These are phyloP conservation scores for Peterozyma xylosa DNA, from an alignment of 805 yeast genomes.

Conservation along the genomic window DNA sequence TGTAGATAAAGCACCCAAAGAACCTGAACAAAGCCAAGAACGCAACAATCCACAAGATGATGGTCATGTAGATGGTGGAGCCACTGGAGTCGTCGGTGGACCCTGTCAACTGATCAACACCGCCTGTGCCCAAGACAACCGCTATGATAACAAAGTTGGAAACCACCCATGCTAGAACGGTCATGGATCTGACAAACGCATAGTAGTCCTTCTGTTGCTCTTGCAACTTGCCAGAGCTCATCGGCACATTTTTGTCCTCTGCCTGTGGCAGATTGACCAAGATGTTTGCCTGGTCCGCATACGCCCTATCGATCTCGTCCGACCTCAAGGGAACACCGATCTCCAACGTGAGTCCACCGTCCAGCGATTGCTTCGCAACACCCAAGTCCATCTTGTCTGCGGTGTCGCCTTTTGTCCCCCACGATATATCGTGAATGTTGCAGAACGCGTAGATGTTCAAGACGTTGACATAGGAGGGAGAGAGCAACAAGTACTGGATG, in stretches of 20 bases:
- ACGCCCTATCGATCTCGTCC: constrained; percentile 69
- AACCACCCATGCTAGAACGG: constrained; percentile 84
- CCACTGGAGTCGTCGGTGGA: constrained; percentile 26
- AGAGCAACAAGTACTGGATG: constrained; percentile 70
- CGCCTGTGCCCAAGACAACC: constrained; percentile 79
- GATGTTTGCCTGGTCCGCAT: constrained; percentile 54
- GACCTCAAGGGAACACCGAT: constrained; percentile 70
- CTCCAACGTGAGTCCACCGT: constrained; percentile 47
- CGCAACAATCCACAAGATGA: constrained; percentile 90
- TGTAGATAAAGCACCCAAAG: constrained; percentile 59
- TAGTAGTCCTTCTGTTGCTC: constrained; percentile 67
- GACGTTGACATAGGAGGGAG: constrained; percentile 88
- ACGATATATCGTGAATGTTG: constrained; percentile 91
- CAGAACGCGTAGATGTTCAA: constrained; percentile 93
- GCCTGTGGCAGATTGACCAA: constrained; percentile 33
- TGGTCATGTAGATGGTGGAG: constrained; percentile 66
- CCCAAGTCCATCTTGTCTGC: constrained; percentile 65
- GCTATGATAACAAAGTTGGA: constrained; percentile 79
- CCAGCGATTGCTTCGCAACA: constrained; percentile 60
- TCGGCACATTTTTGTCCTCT: constrained; percentile 9
- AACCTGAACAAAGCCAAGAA: constrained; percentile 81
- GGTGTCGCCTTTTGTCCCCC: constrained; percentile 93
- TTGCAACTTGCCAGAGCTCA: constrained; percentile 27
- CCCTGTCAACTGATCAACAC: constrained; percentile 41
- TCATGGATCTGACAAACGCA: constrained; percentile 83